phyloP scores from a whole-genome alignment of 2,329 filamentous ascomycete genomes.

The Geosmithia morbida region DNA sequence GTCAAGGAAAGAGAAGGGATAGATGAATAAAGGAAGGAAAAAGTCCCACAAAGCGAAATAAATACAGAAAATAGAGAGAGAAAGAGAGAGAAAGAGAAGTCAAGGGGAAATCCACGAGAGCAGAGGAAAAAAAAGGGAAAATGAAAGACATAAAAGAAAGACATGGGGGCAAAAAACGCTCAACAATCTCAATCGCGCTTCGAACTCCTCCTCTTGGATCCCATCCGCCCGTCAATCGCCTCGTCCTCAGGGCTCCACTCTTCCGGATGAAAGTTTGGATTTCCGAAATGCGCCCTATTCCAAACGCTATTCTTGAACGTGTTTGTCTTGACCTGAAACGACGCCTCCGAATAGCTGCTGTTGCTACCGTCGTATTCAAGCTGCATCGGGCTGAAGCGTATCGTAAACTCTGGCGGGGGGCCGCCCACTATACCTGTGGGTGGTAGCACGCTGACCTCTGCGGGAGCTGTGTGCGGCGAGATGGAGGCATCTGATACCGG shows the following conservation, averaged over 20 bases:
- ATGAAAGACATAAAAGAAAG: not conserved
- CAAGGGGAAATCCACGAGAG: not conserved
- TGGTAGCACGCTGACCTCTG: not conserved
- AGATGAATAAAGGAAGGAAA: not conserved
- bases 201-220: slow-evolving; percentile 1
- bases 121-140: not conserved
- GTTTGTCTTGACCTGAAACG: slow-evolving; percentile 32
- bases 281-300: slow-evolving; percentile 53
- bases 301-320: slow-evolving; percentile 54
- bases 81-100: not conserved
- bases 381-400: slow-evolving; percentile 35
- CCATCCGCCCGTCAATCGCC: slow-evolving; percentile 1
- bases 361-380: slow-evolving; percentile 34
- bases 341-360: slow-evolving; percentile 26
- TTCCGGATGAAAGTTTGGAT: slow-evolving; percentile 35
- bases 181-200: not conserved
- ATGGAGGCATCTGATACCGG: slow-evolving; percentile 5
- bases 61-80: not conserved
- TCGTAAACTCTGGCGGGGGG: slow-evolving; percentile 11
- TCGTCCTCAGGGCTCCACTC: slow-evolving; percentile 25
- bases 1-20: not conserved
- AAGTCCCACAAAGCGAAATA: not conserved
- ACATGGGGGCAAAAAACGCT: too few species aligned
- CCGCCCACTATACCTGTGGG: not conserved
- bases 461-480: not conserved